Conservation (phyloP, 169 alveolate species). For the Plasmodium coatneyi region DNA sequence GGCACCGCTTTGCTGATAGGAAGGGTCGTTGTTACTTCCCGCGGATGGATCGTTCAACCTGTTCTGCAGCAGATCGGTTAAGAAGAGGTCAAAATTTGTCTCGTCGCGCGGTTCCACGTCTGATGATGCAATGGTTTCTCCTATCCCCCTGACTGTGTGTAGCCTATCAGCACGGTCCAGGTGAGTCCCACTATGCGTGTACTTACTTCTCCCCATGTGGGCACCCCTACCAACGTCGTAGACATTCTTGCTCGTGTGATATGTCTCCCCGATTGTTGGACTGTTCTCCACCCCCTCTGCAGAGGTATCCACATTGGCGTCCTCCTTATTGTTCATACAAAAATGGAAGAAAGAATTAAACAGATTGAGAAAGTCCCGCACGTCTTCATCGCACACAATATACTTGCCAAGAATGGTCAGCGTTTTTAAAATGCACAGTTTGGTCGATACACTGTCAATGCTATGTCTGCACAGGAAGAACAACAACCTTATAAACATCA, state of each 20-base stretch:
- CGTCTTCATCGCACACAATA: conserved; percentile 32
- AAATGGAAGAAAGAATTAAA: background rate
- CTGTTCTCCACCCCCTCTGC: background rate
- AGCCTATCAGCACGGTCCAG: background rate
- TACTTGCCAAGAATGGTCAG: conserved; percentile 6
- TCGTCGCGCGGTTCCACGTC: background rate
- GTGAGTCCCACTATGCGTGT: background rate
- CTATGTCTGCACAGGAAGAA: conserved; percentile 34
- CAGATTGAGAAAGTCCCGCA: conserved; percentile 1
- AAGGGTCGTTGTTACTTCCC: too few relatives aligned
- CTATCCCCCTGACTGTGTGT: background rate
- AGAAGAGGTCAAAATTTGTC: background rate
- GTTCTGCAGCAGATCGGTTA: background rate
- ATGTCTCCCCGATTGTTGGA: background rate
- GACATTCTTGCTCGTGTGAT: background rate
- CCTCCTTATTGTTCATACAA: background rate
- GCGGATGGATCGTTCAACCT: background rate
- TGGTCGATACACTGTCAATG: background rate
- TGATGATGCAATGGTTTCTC: background rate
- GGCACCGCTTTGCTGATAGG: background rate
- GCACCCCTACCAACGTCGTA: background rate
- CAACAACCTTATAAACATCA: conserved; percentile 33
- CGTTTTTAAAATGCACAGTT: conserved; percentile 3
- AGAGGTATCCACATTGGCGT: background rate
- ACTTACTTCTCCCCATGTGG: background rate